A percentile compares a stretch with the other conserved stretches of the same genome.
phyloP scores from a whole-genome alignment of 176 grass and related monocot genomes.

The Poa pratensis region DNA sequence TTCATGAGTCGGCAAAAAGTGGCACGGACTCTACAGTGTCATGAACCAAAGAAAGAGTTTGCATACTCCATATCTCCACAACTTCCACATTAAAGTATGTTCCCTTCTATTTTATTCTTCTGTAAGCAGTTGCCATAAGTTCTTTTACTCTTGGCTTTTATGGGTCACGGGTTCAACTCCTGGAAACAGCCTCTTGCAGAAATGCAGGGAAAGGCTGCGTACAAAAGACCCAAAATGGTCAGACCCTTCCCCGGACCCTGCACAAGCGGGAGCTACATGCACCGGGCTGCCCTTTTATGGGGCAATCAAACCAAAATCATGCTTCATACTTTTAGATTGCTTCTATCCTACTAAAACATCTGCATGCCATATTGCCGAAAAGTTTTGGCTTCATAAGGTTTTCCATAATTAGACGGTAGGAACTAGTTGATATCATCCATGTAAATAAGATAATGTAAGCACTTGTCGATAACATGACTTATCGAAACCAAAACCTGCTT shows the following conservation, averaged over 20 bases:
- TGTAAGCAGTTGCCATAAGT: background rate
- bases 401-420: background rate
- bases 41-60: constrained; percentile 15
- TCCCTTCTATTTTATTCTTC: background rate
- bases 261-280: too few species aligned
- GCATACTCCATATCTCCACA: background rate
- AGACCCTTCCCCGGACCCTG: too few species aligned
- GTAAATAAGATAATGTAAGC: background rate
- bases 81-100: background rate
- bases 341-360: background rate
- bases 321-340: background rate
- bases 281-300: too few species aligned
- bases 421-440: background rate
- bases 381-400: constrained; percentile 11
- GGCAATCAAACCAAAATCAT: constrained; percentile 21
- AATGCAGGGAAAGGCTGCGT: too few species aligned
- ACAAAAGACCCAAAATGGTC: too few species aligned
- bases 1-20: background rate
- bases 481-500: background rate
- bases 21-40: background rate
- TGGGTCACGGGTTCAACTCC: too few species aligned
- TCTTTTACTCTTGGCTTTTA: background rate
- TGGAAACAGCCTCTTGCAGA: too few species aligned
- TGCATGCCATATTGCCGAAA: background rate
- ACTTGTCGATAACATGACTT: background rate